Evolutionary conservation across 495 filamentous ascomycete species (phyloP).

Genomic region (Pyrenula massariospora): DNA sequence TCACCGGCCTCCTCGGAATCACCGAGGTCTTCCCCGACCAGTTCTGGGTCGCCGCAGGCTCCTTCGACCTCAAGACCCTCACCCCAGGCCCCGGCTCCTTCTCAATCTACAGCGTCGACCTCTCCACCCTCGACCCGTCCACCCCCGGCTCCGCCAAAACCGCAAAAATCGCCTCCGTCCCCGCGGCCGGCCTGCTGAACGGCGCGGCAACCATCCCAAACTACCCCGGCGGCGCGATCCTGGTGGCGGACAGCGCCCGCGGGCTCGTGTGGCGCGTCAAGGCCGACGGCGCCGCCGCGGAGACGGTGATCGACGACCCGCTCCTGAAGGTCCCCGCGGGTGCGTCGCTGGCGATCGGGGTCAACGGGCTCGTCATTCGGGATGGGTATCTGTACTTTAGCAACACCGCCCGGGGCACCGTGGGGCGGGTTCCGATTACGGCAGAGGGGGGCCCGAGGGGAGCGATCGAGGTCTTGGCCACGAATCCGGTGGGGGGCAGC

Average conservation of each 20-base stretch:
- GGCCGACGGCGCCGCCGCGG: slow-evolving; percentile 17
- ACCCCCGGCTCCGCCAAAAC: neutral
- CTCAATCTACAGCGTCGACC: neutral
- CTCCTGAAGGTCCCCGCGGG: slow-evolving; percentile 6
- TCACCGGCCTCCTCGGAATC: slow-evolving; percentile 2
- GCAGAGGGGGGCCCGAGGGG: slow-evolving; percentile 12
- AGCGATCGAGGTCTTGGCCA: slow-evolving; percentile 10
- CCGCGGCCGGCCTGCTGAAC: slow-evolving; percentile 26
- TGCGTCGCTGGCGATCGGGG: slow-evolving; percentile 17
- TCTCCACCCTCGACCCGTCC: neutral
- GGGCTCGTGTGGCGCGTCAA: slow-evolving; percentile 28
- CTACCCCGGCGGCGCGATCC: slow-evolving; percentile 8
- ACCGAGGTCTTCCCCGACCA: slow-evolving; percentile 3
- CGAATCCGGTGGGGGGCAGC: neutral
- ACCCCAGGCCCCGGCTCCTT: neutral
- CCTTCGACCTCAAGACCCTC: neutral
- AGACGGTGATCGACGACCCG: slow-evolving; percentile 15
- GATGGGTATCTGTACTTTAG: slow-evolving; percentile 26
- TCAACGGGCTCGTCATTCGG: slow-evolving; percentile 27
- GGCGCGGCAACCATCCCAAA: slow-evolving; percentile 20
- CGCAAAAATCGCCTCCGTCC: slow-evolving; percentile 11
- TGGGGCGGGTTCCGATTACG: slow-evolving; percentile 19
- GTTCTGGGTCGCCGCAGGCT: slow-evolving; percentile 1
- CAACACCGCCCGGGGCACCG: slow-evolving; percentile 22
- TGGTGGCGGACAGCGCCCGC: slow-evolving; percentile 24